phyloP scores from a whole-genome alignment of 768 basidiomycete genomes.

The Russula sp. region DNA sequence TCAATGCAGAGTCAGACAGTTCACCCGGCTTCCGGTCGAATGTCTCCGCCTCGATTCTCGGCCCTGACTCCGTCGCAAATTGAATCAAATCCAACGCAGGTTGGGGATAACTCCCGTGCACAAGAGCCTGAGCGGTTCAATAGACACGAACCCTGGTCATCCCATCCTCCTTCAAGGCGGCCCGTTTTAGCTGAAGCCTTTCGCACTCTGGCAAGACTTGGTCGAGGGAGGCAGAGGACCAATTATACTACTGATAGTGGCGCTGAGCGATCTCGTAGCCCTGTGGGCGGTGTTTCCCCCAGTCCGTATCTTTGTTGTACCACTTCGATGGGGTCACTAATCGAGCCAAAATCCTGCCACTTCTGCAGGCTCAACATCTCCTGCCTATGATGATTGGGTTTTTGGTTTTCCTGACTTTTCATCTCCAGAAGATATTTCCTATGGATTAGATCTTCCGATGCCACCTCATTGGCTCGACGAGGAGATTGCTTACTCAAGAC shows the following conservation, averaged over 20 bases:
- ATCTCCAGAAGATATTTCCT: slow-evolving; percentile 11
- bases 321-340: background rate
- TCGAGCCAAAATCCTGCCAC: background rate
- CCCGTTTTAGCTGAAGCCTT: slow-evolving; percentile 11
- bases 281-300: slow-evolving; percentile 3
- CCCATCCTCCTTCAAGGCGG: slow-evolving; percentile 5
- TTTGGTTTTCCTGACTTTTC: slow-evolving; percentile 3
- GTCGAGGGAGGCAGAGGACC: slow-evolving; percentile 12
- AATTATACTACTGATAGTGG: slow-evolving; percentile 1
- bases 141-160: slow-evolving; percentile 9
- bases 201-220: slow-evolving; percentile 15
- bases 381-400: slow-evolving; percentile 4
- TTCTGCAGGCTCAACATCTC: background rate
- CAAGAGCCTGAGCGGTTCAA: slow-evolving; percentile 12
- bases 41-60: slow-evolving; percentile 8
- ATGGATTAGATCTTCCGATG: slow-evolving; percentile 16
- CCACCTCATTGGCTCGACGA: slow-evolving; percentile 7
- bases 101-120: background rate
- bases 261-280: slow-evolving; percentile 16
- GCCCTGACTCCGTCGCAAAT: background rate
- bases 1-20: slow-evolving; percentile 4
- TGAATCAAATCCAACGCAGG: slow-evolving; percentile 2
- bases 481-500: background rate
- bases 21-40: background rate
- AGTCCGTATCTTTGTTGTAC: slow-evolving; percentile 12